Evolutionary conservation across 2,329 filamentous ascomycete genomes (phyloP).

Genomic region (Lanzia echinophila): DNA sequence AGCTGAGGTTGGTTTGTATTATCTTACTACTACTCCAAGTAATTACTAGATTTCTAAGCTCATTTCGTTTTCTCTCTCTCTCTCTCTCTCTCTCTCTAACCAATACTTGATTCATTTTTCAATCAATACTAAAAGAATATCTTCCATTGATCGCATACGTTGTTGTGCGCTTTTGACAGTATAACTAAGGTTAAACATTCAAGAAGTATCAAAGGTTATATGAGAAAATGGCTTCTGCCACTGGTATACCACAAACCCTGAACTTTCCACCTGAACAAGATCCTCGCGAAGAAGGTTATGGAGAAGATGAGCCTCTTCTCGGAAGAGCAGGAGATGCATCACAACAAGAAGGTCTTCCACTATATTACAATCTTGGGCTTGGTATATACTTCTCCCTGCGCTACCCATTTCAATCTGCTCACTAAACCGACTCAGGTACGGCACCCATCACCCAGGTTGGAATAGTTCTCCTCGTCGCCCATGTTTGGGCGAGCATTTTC

Average conservation of each 20-base stretch:
- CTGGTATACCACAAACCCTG: slow-evolving; percentile 47
- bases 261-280: slow-evolving; percentile 33
- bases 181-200: too few relatives aligned
- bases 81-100: too few relatives aligned
- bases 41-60: background rate
- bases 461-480: slow-evolving; percentile 63
- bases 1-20: background rate
- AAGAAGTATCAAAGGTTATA: background rate
- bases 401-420: background rate
- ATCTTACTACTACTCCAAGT: background rate
- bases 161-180: too few relatives aligned
- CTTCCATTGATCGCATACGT: too few relatives aligned
- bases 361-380: slow-evolving; percentile 65
- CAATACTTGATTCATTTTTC: too few relatives aligned
- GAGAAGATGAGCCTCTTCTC: slow-evolving; percentile 64
- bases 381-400: slow-evolving; percentile 43
- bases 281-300: slow-evolving; percentile 25
- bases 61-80: too few relatives aligned
- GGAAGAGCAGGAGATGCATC: slow-evolving; percentile 66
- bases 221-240: slow-evolving; percentile 57
- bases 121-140: too few relatives aligned
- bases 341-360: slow-evolving; percentile 56
- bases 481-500: slow-evolving; percentile 75
- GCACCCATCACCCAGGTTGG: slow-evolving; percentile 75
- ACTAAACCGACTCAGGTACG: slow-evolving; percentile 53